Conservation (phyloP, 306 rosid species). For the Spatholobus suberectus region DNA sequence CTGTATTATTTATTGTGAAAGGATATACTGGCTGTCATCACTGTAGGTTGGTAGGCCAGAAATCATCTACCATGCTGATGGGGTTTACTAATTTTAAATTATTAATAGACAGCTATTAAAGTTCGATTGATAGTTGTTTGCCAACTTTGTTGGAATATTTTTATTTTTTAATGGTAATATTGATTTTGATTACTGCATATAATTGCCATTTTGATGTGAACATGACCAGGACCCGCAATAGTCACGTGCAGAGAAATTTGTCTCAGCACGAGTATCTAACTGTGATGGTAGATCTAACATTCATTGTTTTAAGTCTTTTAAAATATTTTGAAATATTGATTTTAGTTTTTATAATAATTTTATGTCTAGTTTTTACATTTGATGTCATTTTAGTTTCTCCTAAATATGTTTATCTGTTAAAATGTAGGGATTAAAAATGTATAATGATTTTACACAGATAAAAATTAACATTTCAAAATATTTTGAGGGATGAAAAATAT, state of each 20-base stretch:
- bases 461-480: too few relatives aligned
- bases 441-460: too few relatives aligned
- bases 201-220: conserved; percentile 10
- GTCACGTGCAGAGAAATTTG: neutral
- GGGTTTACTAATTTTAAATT: neutral
- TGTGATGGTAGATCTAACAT: too few relatives aligned
- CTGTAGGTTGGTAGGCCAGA: neutral
- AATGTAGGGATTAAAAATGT: too few relatives aligned
- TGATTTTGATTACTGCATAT: neutral
- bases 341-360: too few relatives aligned
- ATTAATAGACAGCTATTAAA: conserved; percentile 2
- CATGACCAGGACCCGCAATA: neutral
- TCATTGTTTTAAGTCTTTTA: too few relatives aligned
- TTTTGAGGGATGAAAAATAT: too few relatives aligned
- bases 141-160: neutral
- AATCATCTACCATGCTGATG: neutral
- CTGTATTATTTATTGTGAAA: neutral
- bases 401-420: too few relatives aligned
- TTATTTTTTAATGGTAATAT: neutral
- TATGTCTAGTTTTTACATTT: too few relatives aligned
- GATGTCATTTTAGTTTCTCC: too few relatives aligned
- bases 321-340: too few relatives aligned
- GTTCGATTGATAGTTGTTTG: neutral
- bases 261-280: neutral
- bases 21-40: neutral